Base-by-base conservation (phyloP, 768 basidiomycete species). In the Melanogaster broomeanus region DNA sequence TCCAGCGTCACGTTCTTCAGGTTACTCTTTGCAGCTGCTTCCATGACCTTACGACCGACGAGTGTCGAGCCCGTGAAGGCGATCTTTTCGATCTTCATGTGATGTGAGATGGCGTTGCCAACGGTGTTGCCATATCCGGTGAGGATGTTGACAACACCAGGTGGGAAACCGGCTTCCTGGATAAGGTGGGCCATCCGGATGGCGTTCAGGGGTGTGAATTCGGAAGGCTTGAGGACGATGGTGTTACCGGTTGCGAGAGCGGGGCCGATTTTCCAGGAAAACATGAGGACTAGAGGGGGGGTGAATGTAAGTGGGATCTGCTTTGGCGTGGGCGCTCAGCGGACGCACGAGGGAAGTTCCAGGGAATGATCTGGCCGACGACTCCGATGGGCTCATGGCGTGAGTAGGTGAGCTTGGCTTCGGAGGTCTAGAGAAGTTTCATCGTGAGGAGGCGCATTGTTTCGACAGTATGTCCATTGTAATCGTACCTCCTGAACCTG, bases 21-120 rank as follows among this genome's bases (percentile, higher is more conserved):
- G 64, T 96, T 97, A 27, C 81, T 82, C 67, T 84, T 82, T 1
- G 90, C 82, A 3, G 93, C 80, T 3, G 89, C 87, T 60, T 90
- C 82, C 77, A 93, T 76, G 63, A 96, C 77, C 59, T 83, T 85
- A 11, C 90, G 80, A 9, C 94, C 93, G 21, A 85, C 82, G 35
- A 85, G 72, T 2, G 90, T 90, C 52, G 86, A 88, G 3, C 92
- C 93, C 0, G 93, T 96, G 74, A 96, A 95, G 0, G 91, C 87
- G 25, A 93, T 71, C 68, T 90, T 90, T 45, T 81, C 76, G 55
- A 91, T 85, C 9, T 69, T 68, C 59, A 75, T 76, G 70, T 91
- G 88, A 41, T 77, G 74, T 4, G 79, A 65, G 55, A 95, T 84
- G 16, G 89, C 87, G 33, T 84, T 68, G 0, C 90, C 90, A 21